A percentile compares a stretch with the other conserved stretches of the same genome.
These are phyloP conservation scores for Ophiostoma pallidulum DNA, from an alignment of 2,329 filamentous ascomycete genomes.

Conservation along the genomic window DNA sequence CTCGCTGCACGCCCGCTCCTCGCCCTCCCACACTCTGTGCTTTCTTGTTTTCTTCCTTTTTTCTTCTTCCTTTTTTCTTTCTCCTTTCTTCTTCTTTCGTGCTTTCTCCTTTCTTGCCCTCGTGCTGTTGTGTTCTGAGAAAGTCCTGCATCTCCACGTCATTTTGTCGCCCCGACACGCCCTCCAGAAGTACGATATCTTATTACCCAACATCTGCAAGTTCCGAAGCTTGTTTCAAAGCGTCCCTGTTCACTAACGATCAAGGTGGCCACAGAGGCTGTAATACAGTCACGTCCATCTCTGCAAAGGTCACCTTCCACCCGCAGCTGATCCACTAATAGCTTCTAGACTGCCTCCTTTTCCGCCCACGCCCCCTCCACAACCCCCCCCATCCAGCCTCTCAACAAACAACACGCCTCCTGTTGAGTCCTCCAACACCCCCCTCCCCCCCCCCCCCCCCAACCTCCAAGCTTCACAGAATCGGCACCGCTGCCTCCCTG, in stretches of 20 bases:
- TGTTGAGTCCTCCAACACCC: constrained; percentile 1
- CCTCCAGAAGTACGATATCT: no score
- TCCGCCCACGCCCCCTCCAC: constrained; percentile 1
- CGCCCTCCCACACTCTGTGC: no score
- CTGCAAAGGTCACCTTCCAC: constrained; percentile 1
- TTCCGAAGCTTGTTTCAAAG: constrained; percentile 3
- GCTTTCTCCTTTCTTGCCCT: not conserved
- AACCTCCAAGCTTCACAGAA: not conserved
- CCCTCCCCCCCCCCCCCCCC: not conserved
- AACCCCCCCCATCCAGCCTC: not conserved
- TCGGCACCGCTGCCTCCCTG: not conserved
- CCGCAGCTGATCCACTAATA: not conserved
- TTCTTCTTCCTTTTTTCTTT: not conserved
- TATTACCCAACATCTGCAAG: not conserved
- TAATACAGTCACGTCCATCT: constrained; percentile 1
- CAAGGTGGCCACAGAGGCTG: not conserved
- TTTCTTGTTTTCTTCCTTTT: not conserved
- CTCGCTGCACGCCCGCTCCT: no score
- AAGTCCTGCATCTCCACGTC: no score
- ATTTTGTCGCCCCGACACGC: no score
- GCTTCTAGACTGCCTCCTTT: not conserved
- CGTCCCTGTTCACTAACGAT: constrained; percentile 1
- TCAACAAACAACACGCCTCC: constrained; percentile 8
- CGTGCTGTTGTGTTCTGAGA: no score
- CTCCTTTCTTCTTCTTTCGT: not conserved